phyloP scores from a whole-genome alignment of 2,329 filamentous ascomycete genomes.

The Dactylonectria macrodidyma region DNA sequence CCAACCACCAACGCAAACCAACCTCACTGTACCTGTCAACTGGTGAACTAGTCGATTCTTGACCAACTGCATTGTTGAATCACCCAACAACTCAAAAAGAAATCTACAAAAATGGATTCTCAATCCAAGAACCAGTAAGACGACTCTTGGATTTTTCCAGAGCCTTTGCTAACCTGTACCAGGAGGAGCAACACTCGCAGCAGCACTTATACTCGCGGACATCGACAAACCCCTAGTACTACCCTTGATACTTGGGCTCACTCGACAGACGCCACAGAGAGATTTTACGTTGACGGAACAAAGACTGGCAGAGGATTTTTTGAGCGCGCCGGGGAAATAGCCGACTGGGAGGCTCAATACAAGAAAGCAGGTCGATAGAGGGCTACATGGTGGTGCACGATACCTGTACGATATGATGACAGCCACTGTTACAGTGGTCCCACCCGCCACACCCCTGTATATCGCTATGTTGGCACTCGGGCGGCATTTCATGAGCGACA shows the following conservation, averaged over 20 bases:
- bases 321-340: slow-evolving; percentile 22
- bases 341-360: slow-evolving; percentile 32
- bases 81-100: not conserved
- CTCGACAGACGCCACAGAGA: slow-evolving; percentile 29
- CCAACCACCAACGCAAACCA: not conserved
- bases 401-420: too few relatives aligned
- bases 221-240: slow-evolving; percentile 3
- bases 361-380: slow-evolving; percentile 76
- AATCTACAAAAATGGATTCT: not conserved
- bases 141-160: too few relatives aligned
- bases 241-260: slow-evolving; percentile 31
- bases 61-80: not conserved
- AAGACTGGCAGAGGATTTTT: slow-evolving; percentile 30
- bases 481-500: too few relatives aligned
- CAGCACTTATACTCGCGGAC: slow-evolving; percentile 36
- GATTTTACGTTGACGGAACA: slow-evolving; percentile 34
- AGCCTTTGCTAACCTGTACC: not conserved
- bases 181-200: slow-evolving; percentile 6
- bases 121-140: not conserved
- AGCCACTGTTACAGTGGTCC: too few relatives aligned
- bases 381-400: slow-evolving; percentile 55
- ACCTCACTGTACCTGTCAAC: not conserved
- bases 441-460: too few relatives aligned
- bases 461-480: too few relatives aligned
- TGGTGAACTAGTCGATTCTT: not conserved